Conservation (phyloP, 1,139 yeast genomes). For the Zygoascus sp. region DNA sequence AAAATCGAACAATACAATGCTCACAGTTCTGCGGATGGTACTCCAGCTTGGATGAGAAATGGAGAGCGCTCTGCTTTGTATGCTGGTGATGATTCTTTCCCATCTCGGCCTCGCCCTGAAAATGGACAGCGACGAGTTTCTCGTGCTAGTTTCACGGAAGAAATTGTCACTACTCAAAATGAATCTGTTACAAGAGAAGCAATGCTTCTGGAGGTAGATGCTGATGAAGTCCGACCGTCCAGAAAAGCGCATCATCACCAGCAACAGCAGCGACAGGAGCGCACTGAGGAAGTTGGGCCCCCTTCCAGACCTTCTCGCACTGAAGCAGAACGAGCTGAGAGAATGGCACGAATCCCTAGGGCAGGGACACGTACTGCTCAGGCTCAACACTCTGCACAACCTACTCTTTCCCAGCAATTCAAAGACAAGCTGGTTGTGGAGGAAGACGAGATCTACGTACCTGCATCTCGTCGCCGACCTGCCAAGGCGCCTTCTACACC, state of each 20-base stretch:
- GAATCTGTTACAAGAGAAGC: neutral
- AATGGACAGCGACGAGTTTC: neutral
- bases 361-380: conserved; percentile 4
- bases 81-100: neutral
- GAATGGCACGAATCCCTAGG: conserved; percentile 5
- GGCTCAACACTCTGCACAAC: conserved; percentile 6
- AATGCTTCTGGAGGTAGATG: neutral
- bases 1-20: conserved; percentile 60
- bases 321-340: conserved; percentile 1
- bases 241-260: neutral
- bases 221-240: neutral
- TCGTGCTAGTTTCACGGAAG: neutral
- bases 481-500: conserved; percentile 20
- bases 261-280: no score
- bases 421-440: conserved; percentile 19
- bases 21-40: conserved; percentile 38
- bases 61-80: conserved; percentile 1
- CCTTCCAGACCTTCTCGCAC: neutral
- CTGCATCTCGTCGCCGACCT: conserved; percentile 26
- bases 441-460: conserved; percentile 26
- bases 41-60: conserved; percentile 73
- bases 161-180: neutral
- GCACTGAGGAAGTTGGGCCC: no score
- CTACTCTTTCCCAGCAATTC: conserved; percentile 17
- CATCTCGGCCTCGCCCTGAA: neutral